Percentiles rank a stretch among this genome's conserved stretches.
These are phyloP conservation scores for Strigomonas culicis DNA, from an alignment of 208 protist species.

Conservation along the genomic window DNA sequence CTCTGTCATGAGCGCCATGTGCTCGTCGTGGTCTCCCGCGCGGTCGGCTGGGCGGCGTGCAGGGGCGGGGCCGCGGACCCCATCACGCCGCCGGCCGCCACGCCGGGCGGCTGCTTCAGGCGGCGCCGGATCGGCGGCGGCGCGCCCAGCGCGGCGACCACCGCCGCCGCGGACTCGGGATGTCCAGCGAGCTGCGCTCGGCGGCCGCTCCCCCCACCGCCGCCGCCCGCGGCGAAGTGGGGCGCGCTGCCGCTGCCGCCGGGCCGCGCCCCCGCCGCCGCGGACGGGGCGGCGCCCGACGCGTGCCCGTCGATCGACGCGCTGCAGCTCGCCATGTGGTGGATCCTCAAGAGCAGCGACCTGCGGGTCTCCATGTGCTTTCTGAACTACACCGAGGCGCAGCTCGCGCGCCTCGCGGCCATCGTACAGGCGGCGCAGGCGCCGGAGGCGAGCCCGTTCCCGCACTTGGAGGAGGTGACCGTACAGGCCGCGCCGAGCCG, in stretches of 20 bases:
- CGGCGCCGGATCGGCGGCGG: not conserved
- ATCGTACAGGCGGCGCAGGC: slow-evolving; percentile 9
- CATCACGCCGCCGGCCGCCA: not conserved
- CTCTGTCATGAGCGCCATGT: too few species aligned
- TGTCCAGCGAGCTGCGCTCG: too few species aligned
- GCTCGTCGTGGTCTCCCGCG: too few species aligned
- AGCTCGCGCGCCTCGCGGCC: slow-evolving; percentile 21
- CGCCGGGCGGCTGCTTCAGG: not conserved
- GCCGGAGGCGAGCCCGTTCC: not conserved
- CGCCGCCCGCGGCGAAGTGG: not conserved
- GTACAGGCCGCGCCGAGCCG: too few species aligned
- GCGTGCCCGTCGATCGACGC: slow-evolving; percentile 20
- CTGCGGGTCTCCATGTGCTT: slow-evolving; percentile 43
- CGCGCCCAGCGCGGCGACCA: not conserved
- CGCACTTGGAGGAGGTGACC: not conserved
- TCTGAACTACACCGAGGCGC: slow-evolving; percentile 22
- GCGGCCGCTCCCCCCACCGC: not conserved
- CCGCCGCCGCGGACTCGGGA: not conserved
- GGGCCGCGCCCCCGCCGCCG: not conserved
- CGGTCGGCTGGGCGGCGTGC: not conserved
- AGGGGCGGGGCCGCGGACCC: too few species aligned
- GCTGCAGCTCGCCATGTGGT: slow-evolving; percentile 43
- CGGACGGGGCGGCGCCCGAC: not conserved
- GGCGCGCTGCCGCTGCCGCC: not conserved
- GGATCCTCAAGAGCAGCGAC: slow-evolving; percentile 24